phyloP scores from a whole-genome alignment of 78 protist genomes.

The Chrysochromulina tobinii region DNA sequence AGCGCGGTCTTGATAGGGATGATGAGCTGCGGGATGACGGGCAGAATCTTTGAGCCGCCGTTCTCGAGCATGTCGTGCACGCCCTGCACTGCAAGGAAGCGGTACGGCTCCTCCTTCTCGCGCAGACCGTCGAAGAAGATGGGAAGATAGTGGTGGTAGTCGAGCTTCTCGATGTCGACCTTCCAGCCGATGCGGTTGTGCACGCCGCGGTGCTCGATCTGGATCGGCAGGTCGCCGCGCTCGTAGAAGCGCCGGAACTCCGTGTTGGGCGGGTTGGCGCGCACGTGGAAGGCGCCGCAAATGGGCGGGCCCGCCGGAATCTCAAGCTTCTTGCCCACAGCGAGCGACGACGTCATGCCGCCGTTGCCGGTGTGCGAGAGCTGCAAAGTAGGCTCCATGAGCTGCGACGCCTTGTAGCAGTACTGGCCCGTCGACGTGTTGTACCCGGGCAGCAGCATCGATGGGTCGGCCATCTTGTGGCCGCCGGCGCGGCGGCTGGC shows the following conservation, averaged over 20 bases:
- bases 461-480: neutral
- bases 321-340: neutral
- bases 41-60: slow-evolving; percentile 75
- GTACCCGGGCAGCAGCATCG: neutral
- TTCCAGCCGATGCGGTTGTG: slow-evolving; percentile 84
- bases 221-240: slow-evolving; percentile 92
- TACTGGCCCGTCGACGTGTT: neutral
- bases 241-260: slow-evolving; percentile 86
- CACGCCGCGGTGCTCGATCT: slow-evolving; percentile 67
- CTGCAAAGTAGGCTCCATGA: no score
- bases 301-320: neutral
- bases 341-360: neutral
- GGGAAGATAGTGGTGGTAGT: slow-evolving; percentile 93
- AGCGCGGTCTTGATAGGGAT: slow-evolving; percentile 92
- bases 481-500: neutral
- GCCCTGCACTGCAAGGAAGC: slow-evolving; percentile 86
- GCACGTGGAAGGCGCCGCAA: slow-evolving; percentile 35
- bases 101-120: slow-evolving; percentile 87
- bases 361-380: neutral
- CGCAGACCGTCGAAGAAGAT: slow-evolving; percentile 92
- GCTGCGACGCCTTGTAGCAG: neutral
- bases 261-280: slow-evolving; percentile 39
- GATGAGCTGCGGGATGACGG: slow-evolving; percentile 90
- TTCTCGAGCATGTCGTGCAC: slow-evolving; percentile 66
- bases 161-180: slow-evolving; percentile 82